phyloP scores from a whole-genome alignment of 1,139 yeast genomes.

The Suhomyces taliae region DNA sequence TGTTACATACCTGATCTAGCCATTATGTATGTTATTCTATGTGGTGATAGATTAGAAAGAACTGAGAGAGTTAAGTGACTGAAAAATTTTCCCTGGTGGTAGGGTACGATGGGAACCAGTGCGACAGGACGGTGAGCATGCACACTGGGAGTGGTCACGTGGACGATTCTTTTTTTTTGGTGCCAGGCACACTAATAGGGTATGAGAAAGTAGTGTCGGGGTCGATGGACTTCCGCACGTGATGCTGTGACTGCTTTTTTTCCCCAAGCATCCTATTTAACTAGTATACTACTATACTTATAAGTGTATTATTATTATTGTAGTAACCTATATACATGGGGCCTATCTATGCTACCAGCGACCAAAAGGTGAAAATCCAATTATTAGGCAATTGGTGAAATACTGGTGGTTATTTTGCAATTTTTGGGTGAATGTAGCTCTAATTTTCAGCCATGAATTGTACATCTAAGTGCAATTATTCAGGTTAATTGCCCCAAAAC shows the following conservation, averaged over 20 bases:
- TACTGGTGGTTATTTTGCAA: too few relatives aligned
- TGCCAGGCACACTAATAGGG: neutral
- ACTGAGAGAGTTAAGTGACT: slow-evolving; percentile 10
- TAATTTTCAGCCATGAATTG: too few relatives aligned
- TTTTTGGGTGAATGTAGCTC: too few relatives aligned
- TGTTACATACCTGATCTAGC: slow-evolving; percentile 62
- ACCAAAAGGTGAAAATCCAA: too few relatives aligned
- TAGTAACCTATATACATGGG: slow-evolving; percentile 7
- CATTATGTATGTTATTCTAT: slow-evolving; percentile 33
- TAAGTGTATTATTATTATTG: neutral
- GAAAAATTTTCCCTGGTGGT: slow-evolving; percentile 13
- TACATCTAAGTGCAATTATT: too few relatives aligned
- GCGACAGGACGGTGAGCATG: neutral
- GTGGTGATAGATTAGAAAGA: slow-evolving; percentile 12
- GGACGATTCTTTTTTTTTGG: neutral
- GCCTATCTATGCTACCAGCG: slow-evolving; percentile 1
- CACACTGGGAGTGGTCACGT: neutral
- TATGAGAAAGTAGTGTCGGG: neutral
- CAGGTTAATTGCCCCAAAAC: too few relatives aligned
- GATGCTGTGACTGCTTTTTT: slow-evolving; percentile 18
- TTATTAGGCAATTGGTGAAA: too few relatives aligned
- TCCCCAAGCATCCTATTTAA: too few relatives aligned
- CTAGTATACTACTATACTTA: neutral
- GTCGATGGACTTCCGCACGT: slow-evolving; percentile 8
- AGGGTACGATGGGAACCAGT: slow-evolving; percentile 9